phyloP scores from a whole-genome alignment of 2,329 filamentous ascomycete genomes.

The Claviceps pazoutovae region DNA sequence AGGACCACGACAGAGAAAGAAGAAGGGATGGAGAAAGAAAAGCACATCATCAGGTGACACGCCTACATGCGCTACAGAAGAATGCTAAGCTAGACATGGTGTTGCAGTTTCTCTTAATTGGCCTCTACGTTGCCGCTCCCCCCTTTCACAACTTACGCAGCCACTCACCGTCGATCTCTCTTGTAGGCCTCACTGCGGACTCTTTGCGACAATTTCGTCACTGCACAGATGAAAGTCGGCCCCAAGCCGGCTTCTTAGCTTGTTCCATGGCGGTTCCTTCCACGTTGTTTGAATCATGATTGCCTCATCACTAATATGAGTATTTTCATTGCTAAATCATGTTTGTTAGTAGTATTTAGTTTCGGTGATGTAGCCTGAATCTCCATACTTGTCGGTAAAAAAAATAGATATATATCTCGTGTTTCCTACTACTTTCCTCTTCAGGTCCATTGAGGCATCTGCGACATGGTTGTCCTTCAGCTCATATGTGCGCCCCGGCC shows the following conservation, averaged over 20 bases:
- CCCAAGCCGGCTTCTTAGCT: neutral
- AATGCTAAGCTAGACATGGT: slow-evolving; percentile 7
- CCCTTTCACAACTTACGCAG: neutral
- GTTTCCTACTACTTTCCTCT: too few species aligned
- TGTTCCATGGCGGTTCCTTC: neutral
- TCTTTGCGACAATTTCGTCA: neutral
- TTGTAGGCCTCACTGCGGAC: slow-evolving; percentile 3
- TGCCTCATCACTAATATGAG: too few species aligned
- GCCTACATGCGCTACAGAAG: neutral
- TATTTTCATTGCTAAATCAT: too few species aligned
- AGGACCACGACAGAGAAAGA: neutral
- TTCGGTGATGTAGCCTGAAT: too few species aligned
- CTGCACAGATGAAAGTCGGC: slow-evolving; percentile 2
- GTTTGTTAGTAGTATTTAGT: too few species aligned
- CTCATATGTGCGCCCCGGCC: too few species aligned
- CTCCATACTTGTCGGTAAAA: too few species aligned
- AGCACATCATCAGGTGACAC: neutral
- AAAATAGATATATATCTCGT: too few species aligned
- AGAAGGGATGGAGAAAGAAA: neutral
- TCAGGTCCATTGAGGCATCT: too few species aligned
- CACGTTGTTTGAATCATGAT: neutral
- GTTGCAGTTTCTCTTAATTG: slow-evolving; percentile 5
- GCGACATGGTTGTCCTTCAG: too few species aligned
- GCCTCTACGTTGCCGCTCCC: neutral
- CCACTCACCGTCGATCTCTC: slow-evolving; percentile 2